These are phyloP conservation scores for Chlorella sp. DNA, from an alignment of 139 green algal species.

Conservation along the genomic window DNA sequence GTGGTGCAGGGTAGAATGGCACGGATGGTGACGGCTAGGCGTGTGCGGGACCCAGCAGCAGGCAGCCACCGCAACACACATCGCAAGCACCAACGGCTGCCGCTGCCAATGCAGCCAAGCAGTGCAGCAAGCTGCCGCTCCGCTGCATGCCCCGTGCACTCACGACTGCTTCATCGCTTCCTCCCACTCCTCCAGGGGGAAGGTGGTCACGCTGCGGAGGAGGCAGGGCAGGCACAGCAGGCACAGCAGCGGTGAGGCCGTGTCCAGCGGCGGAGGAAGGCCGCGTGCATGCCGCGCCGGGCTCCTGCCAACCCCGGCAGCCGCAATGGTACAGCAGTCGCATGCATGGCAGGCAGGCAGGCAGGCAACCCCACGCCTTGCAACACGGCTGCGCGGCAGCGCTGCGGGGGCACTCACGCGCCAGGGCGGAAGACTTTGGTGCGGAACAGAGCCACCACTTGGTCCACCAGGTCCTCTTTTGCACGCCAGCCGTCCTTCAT, in stretches of 20 bases:
- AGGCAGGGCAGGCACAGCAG: background rate
- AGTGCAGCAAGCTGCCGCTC: background rate
- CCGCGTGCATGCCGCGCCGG: background rate
- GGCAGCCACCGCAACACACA: too few species aligned
- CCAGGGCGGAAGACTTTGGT: constrained; percentile 37
- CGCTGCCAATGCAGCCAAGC: too few species aligned
- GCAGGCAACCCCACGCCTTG: too few species aligned
- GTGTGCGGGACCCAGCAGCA: background rate
- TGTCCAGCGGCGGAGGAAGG: too few species aligned
- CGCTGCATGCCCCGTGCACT: background rate
- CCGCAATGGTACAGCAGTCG: too few species aligned
- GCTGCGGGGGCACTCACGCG: background rate
- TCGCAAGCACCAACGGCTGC: background rate
- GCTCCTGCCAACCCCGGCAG: too few species aligned
- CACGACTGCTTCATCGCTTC: constrained; percentile 33
- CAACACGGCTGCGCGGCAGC: too few species aligned
- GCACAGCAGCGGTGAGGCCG: background rate
- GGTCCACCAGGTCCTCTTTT: constrained; percentile 46
- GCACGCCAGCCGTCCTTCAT: constrained; percentile 49
- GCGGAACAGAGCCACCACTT: constrained; percentile 38
- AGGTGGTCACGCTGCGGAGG: constrained; percentile 29
- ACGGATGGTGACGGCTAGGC: background rate
- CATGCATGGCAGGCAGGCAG: too few species aligned
- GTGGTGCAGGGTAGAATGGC: background rate
- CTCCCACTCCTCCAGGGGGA: constrained; percentile 43